Conservation (phyloP, 257 asterid species). For the Asclepias syriaca region DNA sequence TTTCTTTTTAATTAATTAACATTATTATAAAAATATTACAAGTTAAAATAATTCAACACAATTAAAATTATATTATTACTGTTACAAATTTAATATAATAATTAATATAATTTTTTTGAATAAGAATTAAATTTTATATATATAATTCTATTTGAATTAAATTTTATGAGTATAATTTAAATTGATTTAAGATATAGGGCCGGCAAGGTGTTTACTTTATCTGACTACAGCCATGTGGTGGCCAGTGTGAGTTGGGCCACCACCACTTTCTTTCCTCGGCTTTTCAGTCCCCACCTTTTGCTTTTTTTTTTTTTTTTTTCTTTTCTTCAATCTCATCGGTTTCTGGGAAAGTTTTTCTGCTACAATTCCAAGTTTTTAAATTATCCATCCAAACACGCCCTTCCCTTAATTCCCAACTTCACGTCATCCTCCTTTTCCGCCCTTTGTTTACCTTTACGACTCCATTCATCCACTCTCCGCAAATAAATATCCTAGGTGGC, state of each 20-base stretch:
- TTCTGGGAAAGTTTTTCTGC: conserved; percentile 32
- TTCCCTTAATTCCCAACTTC: conserved; percentile 17
- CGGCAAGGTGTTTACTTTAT: conserved; percentile 43
- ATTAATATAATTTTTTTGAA: too few species aligned
- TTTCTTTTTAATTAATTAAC: too few species aligned
- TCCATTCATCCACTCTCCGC: background rate
- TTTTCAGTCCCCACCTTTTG: conserved; percentile 34
- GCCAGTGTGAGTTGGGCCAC: conserved; percentile 36
- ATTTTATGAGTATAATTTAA: too few species aligned
- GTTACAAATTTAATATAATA: too few species aligned
- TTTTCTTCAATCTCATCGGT: conserved; percentile 24
- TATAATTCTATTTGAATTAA: too few species aligned
- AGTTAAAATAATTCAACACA: too few species aligned
- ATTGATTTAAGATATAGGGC: conserved; percentile 2
- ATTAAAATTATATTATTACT: too few species aligned
- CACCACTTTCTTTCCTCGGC: conserved; percentile 34
- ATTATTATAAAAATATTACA: too few species aligned
- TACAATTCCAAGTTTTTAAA: background rate
- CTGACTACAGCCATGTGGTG: conserved; percentile 65
- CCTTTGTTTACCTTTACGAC: background rate
- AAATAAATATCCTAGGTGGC: background rate
- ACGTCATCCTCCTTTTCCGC: background rate
- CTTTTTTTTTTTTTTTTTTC: conserved; percentile 8
- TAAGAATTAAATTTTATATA: too few species aligned
- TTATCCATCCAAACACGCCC: conserved; percentile 16